Conservation (phyloP, 2,329 filamentous ascomycete genomes). For the Knoxdaviesia proteae region DNA sequence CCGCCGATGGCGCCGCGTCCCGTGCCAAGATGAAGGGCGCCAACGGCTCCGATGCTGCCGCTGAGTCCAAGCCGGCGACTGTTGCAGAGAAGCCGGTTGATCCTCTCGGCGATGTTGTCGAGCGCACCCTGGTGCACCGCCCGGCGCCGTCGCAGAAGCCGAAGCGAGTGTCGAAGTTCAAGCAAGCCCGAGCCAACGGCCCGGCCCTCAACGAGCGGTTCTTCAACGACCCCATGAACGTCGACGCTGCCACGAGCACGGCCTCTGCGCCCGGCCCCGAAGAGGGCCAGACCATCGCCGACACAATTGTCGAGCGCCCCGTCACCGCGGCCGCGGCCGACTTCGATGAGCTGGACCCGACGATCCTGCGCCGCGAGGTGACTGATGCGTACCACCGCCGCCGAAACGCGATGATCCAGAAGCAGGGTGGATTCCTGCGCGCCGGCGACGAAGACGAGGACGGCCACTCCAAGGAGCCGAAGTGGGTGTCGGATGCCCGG, state of each 20-base stretch:
- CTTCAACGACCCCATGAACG: constrained; percentile 19
- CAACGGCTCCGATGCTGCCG: constrained; percentile 5
- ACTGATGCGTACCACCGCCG: constrained; percentile 64
- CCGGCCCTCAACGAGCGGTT: too few species aligned
- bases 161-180: constrained; percentile 1
- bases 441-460: constrained; percentile 47
- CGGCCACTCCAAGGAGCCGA: too few species aligned
- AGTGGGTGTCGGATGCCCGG: too few species aligned
- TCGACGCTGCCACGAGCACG: constrained; percentile 15
- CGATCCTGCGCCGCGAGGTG: constrained; percentile 51
- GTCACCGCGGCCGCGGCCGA: constrained; percentile 8
- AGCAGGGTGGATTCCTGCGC: constrained; percentile 61
- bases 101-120: constrained; percentile 31
- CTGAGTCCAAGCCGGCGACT: constrained; percentile 7
- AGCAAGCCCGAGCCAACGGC: not conserved
- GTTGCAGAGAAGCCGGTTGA: constrained; percentile 16
- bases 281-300: constrained; percentile 34
- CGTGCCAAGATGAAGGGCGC: constrained; percentile 12
- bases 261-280: constrained; percentile 17
- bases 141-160: constrained; percentile 9
- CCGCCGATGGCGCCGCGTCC: not conserved
- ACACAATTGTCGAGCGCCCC: constrained; percentile 35
- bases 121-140: constrained; percentile 15
- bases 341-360: constrained; percentile 44
- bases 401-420: constrained; percentile 65